Evolutionary conservation across 345 rosid genomes (phyloP).

Genomic region (Aethionema arabicum): DNA sequence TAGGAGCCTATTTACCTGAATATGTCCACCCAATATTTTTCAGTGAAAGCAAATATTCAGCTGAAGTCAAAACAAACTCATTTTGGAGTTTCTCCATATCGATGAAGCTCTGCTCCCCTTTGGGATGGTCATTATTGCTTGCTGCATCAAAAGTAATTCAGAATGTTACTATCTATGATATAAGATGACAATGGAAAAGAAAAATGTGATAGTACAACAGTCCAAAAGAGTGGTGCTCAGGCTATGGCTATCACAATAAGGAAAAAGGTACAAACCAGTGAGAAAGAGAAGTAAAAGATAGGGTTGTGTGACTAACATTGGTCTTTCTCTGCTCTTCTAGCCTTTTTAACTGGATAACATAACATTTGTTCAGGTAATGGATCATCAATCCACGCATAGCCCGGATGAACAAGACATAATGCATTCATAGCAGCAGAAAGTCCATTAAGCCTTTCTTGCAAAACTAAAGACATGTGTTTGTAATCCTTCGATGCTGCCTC

Average conservation of each 20-base stretch:
- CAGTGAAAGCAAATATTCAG: slow-evolving; percentile 74
- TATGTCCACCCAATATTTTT: slow-evolving; percentile 64
- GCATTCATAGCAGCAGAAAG: slow-evolving; percentile 94
- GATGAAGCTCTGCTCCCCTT: slow-evolving; percentile 45
- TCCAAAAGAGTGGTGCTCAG: slow-evolving; percentile 18
- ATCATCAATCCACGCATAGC: slow-evolving; percentile 89
- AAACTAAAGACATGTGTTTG: slow-evolving; percentile 49
- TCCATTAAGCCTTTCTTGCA: slow-evolving; percentile 87
- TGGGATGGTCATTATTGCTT: slow-evolving; percentile 44
- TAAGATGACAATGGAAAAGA: neutral
- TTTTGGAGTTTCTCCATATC: slow-evolving; percentile 68
- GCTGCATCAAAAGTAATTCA: slow-evolving; percentile 39
- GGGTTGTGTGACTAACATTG: slow-evolving; percentile 46
- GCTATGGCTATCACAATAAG: slow-evolving; percentile 6
- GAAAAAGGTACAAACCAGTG: slow-evolving; percentile 14
- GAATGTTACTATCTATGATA: neutral
- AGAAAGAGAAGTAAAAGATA: slow-evolving; percentile 22
- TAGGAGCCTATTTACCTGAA: slow-evolving; percentile 48
- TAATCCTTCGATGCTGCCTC: slow-evolving; percentile 58
- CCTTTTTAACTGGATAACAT: slow-evolving; percentile 69
- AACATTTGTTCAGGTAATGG: slow-evolving; percentile 48
- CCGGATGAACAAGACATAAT: slow-evolving; percentile 73
- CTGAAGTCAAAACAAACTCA: slow-evolving; percentile 79
- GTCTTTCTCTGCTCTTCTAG: slow-evolving; percentile 52
- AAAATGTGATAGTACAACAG: slow-evolving; percentile 22